Evolutionary conservation across 192 early-diverging fungal genomes (phyloP), one percentile per base, ranked within the genome.

Genomic region (Coemansia erecta): DNA sequence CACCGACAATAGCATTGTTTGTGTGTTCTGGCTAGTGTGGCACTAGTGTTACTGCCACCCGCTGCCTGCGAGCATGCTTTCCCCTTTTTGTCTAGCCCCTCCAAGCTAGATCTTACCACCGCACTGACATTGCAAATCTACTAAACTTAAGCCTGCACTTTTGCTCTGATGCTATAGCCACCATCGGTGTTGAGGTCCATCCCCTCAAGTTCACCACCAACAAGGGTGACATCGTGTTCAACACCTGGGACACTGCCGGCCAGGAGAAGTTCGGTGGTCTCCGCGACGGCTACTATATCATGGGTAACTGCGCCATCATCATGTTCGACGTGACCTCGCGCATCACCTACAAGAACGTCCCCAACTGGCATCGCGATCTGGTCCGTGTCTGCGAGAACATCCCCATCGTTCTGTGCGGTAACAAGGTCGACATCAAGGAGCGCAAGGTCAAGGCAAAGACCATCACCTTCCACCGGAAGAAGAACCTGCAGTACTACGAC

Each of bases 341-440:
- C 63, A 99, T 99, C 67, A 99, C 97, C 65, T 99, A 99, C 85
- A 99, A 98, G 89, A 99, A 95, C 85, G 97, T 99, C 17, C 97
- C 97, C 76, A 99, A 98, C 89, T 99, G 97, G 97, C 97, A 99
- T 81, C 89, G 97, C 80, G 97, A 99, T 82, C 84, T 99, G 37
- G 92, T 94, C 64, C 92, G 97, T 63, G 97, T 99, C 51, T 99
- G 97, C 84, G 97, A 99, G 81, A 98, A 95, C 87, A 94, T 99
- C 76, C 97, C 97, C 23, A 99, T 99, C 77, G 97, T 99, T 64
- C 91, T 99, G 53, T 95, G 92, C 86, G 97, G 97, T 75, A 99
- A 99, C 90, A 99, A 99, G 85, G 95, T 99, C 56, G 97, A 99
- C 81, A 93, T 99, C 83, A 99, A 99, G 90, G 97, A 99, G 82